A percentile compares a stretch with the other conserved stretches of the same genome.
phyloP scores from a whole-genome alignment of 2,329 filamentous ascomycete species.

The Neodidymelliopsis sp. region DNA sequence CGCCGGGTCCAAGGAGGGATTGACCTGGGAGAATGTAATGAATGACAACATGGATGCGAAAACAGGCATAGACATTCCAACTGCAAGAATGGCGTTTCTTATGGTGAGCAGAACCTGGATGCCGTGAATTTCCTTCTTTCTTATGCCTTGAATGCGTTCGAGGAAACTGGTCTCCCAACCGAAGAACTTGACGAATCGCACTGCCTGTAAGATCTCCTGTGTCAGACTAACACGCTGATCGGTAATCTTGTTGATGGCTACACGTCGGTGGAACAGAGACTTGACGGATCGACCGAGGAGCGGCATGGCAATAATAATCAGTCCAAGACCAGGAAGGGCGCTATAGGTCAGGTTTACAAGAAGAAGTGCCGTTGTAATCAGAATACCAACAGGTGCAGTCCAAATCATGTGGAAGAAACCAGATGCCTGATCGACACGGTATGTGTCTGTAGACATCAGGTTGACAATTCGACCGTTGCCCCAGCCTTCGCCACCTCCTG shows the following conservation, averaged over 20 bases:
- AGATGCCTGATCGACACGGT: constrained; percentile 86
- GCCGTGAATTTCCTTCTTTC: constrained; percentile 78
- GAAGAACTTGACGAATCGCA: constrained; percentile 96
- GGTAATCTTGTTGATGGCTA: constrained; percentile 88
- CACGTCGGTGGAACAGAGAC: constrained; percentile 76
- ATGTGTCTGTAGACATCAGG: constrained; percentile 94
- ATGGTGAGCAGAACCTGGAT: constrained; percentile 85
- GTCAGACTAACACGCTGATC: constrained; percentile 91
- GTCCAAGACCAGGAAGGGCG: constrained; percentile 83
- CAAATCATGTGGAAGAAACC: constrained; percentile 92
- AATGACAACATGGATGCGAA: constrained; percentile 97
- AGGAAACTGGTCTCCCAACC: constrained; percentile 93
- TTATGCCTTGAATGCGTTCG: constrained; percentile 74
- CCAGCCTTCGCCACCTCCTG: constrained; percentile 82
- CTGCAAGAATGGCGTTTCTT: constrained; percentile 82
- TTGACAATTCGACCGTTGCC: constrained; percentile 91
- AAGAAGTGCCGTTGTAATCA: constrained; percentile 81
- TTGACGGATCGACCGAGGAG: constrained; percentile 79
- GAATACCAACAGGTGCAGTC: constrained; percentile 80
- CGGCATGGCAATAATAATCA: constrained; percentile 81
- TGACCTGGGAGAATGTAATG: constrained; percentile 74
- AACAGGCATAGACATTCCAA: constrained; percentile 85
- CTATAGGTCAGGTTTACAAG: constrained; percentile 90
- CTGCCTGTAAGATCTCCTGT: constrained; percentile 89
- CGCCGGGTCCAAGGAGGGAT: constrained; percentile 75